Evolutionary conservation across 148 eudicot species (phyloP), one percentile per base, ranked within the genome.

Genomic region (Gaultheria prostrata): DNA sequence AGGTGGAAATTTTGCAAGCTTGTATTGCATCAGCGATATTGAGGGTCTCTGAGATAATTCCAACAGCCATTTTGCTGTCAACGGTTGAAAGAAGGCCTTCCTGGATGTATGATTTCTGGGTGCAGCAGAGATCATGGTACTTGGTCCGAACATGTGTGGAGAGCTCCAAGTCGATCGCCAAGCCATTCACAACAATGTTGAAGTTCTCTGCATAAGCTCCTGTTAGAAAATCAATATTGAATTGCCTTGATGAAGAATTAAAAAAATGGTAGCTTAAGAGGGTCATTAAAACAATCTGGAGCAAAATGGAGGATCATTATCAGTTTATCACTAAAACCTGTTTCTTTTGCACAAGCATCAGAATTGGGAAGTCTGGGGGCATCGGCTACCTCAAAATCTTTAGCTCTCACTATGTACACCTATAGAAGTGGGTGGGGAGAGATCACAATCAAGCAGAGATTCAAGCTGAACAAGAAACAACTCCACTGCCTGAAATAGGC

Each of bases 1-100:
- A 49, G 9, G 61, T 61, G n/a, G 82, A 67, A 8, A 77, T 18
- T 8, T 73, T 48, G 30, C 79, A 82, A 24, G 90, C 83, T 85
- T 86, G 89, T 69, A 92, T 87, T 9, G 91, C 94, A 76, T 93
- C 94, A 2, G 93, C 90, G 17, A 92, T 88, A 84, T 88, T 89
- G 26, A 87, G 33, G 1, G 88, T 90, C 84, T 91, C 92, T 0
- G 73, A 80, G 10, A 91, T 92, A 9, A 92, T 90, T 13, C 87
- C 91, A 1, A 79, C 87, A 2, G 82, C 88, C 71, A 92, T 72
- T 33, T 82, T 89, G 24, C 78, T 87, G 70, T 86, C 84, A 80
- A 86, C 61, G 43, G 43, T 39, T 39, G 43, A 39, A 39, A 39
- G 43, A 10, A 93, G 88, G 73, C 83, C 53, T 14, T 87, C 85